These are phyloP conservation scores for Corynespora cassiicola DNA, from an alignment of 2,329 filamentous ascomycete genomes.

Conservation along the genomic window DNA sequence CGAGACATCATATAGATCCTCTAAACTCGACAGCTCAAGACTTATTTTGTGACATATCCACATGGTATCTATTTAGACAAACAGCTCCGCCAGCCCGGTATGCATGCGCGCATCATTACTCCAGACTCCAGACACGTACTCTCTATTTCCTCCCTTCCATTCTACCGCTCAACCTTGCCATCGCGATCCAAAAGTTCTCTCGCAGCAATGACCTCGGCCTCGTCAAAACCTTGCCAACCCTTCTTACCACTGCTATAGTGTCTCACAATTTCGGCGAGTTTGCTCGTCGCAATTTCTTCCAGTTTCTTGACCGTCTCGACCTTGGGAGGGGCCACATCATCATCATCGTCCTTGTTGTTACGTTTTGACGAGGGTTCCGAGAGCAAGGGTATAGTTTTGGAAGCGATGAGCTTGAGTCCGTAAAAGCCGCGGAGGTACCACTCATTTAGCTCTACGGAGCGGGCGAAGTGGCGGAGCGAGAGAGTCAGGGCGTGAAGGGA, in stretches of 20 bases:
- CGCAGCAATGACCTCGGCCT: constrained; percentile 74
- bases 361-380: constrained; percentile 32
- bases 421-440: constrained; percentile 93
- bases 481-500: constrained; percentile 62
- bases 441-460: constrained; percentile 92
- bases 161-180: constrained; percentile 30
- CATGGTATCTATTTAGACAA: too few species aligned
- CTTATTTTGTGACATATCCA: too few species aligned
- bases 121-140: too few species aligned
- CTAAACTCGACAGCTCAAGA: too few species aligned
- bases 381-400: constrained; percentile 39
- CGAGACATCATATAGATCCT: too few species aligned
- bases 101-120: too few species aligned
- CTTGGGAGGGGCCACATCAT: constrained; percentile 59
- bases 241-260: constrained; percentile 64
- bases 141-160: constrained; percentile 5
- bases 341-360: constrained; percentile 40
- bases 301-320: constrained; percentile 69
- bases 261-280: constrained; percentile 78
- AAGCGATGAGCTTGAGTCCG: constrained; percentile 78
- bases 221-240: constrained; percentile 76
- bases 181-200: constrained; percentile 69
- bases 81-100: too few species aligned
- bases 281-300: constrained; percentile 74
- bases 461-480: constrained; percentile 82